phyloP scores from a whole-genome alignment of 1,284 basidiomycete genomes.

The Hymenochaete sp. region DNA sequence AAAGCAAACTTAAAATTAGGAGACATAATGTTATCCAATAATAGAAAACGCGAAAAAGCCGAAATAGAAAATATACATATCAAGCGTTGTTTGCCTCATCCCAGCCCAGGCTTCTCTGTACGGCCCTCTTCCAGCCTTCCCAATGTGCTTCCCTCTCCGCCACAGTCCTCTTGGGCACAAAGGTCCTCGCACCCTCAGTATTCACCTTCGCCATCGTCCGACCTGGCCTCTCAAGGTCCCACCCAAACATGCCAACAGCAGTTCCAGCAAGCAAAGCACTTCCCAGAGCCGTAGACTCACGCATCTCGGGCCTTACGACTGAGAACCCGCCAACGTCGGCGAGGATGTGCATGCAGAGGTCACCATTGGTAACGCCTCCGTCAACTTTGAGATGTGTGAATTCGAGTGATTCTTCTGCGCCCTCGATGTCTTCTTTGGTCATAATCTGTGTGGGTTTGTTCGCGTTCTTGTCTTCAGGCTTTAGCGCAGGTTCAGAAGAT shows the following conservation, averaged over 20 bases:
- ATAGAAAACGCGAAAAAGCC: no score
- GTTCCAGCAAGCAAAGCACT: constrained; percentile 92
- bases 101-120: constrained; percentile 77
- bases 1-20: no score
- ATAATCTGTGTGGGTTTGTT: no score
- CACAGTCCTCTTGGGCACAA: constrained; percentile 51
- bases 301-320: constrained; percentile 90
- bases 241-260: constrained; percentile 86
- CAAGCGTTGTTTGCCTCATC: no score
- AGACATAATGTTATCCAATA: no score
- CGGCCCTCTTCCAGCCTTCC: constrained; percentile 77
- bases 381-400: constrained; percentile 72
- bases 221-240: constrained; percentile 74
- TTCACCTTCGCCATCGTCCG: constrained; percentile 88
- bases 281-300: constrained; percentile 97
- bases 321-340: constrained; percentile 91
- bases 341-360: constrained; percentile 85
- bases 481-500: background rate
- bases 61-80: no score
- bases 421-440: background rate
- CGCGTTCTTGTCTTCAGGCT: no score
- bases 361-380: constrained; percentile 90
- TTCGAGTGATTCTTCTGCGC: background rate
- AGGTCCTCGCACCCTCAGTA: constrained; percentile 70
- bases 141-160: constrained; percentile 54